Base-by-base conservation (phyloP, 805 yeast genomes). In the Cyberlindnera amylophila region DNA sequence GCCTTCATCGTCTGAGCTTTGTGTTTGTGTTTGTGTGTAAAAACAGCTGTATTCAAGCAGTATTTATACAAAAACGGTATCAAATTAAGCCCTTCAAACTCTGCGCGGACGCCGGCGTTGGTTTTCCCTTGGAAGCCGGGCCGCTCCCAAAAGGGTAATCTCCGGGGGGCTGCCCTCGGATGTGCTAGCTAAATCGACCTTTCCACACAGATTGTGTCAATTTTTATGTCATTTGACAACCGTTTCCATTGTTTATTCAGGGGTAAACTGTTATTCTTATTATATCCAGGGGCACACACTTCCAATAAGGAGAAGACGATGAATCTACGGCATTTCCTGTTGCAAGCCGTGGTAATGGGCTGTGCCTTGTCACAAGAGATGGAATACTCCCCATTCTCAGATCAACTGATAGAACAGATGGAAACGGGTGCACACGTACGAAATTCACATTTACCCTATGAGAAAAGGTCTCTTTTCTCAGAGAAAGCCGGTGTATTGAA, bases 1-100 rank as follows among this genome's bases (percentile, higher is more conserved):
- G 59, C 58, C 42, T 46, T 52, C 53, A 50, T 50, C 13, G 27
- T 18, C n/a, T 10, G 12, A 7, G 21, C 7, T 17, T 32, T 16
- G 6, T 32, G 21, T 11, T 6, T 10, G n/a, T 17, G 5, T 19
- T 18, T 9, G 13, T 7, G 9, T 5, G n/a, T 5, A 33, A 33
- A 13, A 8, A 11, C 11, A 11, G 27, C 27, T 23, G 27, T 23
- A 8, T 23, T 23, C n/a, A n/a, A n/a, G n/a, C n/a, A n/a, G n/a
- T n/a, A n/a, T n/a, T n/a, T n/a, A n/a, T n/a, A n/a, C n/a, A n/a
- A n/a, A n/a, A n/a, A n/a, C n/a, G n/a, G n/a, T n/a, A n/a, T n/a
- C n/a, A n/a, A n/a, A n/a, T n/a, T n/a, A n/a, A n/a, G n/a, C n/a
- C n/a, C 35, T 12, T 5, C 16, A 33, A 11, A 17, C 7, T 17